Percentiles rank a stretch among this genome's conserved stretches.
Conservation (phyloP, 495 filamentous ascomycete species). For the Clohesyomyces aquaticus region DNA sequence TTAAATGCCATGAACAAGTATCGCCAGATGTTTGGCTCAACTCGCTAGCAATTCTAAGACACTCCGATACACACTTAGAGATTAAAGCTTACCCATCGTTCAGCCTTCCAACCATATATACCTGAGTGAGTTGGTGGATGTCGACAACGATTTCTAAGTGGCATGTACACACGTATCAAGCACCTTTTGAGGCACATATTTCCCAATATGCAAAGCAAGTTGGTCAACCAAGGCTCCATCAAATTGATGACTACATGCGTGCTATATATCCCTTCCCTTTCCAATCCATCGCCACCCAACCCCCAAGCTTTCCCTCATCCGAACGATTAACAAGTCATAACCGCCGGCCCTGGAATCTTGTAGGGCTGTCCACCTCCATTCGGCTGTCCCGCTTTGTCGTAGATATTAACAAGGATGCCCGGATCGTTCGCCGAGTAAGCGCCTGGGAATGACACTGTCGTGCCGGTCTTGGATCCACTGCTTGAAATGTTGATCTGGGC, state of each 20-base stretch:
- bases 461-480: conserved; percentile 51
- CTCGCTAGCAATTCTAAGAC: no score
- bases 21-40: no score
- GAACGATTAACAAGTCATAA: conserved; percentile 25
- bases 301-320: background rate
- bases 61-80: no score
- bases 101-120: no score
- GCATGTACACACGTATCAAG: no score
- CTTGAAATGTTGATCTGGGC: conserved; percentile 60
- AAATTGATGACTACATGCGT: background rate
- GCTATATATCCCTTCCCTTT: background rate
- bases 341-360: conserved; percentile 34
- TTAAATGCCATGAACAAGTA: no score
- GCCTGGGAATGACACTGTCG: conserved; percentile 61
- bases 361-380: conserved; percentile 28
- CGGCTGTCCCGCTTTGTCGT: conserved; percentile 52
- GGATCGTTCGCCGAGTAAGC: conserved; percentile 57
- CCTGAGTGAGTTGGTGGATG: no score
- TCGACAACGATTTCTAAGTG: no score
- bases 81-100: no score
- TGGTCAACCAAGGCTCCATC: background rate
- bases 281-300: no score
- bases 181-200: no score
- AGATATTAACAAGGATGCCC: conserved; percentile 60
- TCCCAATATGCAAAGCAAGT: no score